Conservation (phyloP, 805 yeast species). For the Torulaspora maleeae region DNA sequence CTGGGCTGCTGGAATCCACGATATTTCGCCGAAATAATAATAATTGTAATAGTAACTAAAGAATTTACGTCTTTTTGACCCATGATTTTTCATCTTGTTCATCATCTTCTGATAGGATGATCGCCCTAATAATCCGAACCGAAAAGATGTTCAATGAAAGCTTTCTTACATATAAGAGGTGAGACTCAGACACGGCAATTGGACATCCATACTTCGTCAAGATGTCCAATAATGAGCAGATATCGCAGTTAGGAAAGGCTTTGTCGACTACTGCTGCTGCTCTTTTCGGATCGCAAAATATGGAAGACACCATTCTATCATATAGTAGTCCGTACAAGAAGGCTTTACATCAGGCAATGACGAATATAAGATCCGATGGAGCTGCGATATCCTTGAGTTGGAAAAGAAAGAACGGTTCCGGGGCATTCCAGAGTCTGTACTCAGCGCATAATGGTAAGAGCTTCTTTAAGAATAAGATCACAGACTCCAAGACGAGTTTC, state of each 20-base stretch:
- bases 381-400: slow-evolving; percentile 14
- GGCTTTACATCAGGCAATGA: slow-evolving; percentile 28
- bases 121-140: not conserved
- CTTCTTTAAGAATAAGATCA: slow-evolving; percentile 38
- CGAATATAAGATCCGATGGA: slow-evolving; percentile 19
- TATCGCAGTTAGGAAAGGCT: slow-evolving; percentile 43
- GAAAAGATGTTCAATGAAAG: not conserved
- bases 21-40: not conserved
- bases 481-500: slow-evolving; percentile 40
- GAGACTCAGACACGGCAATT: not conserved
- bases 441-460: slow-evolving; percentile 35
- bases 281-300: slow-evolving; percentile 42
- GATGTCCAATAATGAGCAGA: slow-evolving; percentile 28
- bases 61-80: not conserved
- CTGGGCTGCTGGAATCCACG: not conserved
- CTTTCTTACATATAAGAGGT: too few relatives aligned
- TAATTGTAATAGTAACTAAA: not conserved
- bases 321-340: slow-evolving; percentile 32
- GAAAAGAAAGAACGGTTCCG: slow-evolving; percentile 11
- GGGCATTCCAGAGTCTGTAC: slow-evolving; percentile 29
- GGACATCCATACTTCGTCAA: slow-evolving; percentile 1
- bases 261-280: slow-evolving; percentile 56
- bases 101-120: slow-evolving; percentile 7
- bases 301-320: slow-evolving; percentile 34
- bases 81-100: not conserved